phyloP scores from a whole-genome alignment of 495 filamentous ascomycete genomes.

The Aspergillus affinis region DNA sequence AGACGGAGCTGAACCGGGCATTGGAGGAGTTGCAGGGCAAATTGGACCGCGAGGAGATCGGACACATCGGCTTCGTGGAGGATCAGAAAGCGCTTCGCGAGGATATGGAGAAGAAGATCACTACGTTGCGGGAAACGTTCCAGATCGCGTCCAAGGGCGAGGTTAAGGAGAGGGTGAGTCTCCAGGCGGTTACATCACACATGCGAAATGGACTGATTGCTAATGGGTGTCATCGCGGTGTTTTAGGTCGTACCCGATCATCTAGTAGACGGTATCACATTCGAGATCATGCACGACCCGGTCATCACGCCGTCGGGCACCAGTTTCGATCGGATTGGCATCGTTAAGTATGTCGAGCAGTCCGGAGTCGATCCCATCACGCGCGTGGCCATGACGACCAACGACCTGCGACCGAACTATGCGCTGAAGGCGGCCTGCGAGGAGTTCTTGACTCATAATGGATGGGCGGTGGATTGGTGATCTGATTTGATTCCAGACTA shows the following conservation, averaged over 20 bases:
- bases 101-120: slow-evolving; percentile 50
- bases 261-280: slow-evolving; percentile 85
- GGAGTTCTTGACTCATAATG: slow-evolving; percentile 81
- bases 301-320: slow-evolving; percentile 84
- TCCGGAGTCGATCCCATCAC: slow-evolving; percentile 80
- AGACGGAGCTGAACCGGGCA: slow-evolving; percentile 54
- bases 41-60: slow-evolving; percentile 46
- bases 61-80: slow-evolving; percentile 44
- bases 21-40: slow-evolving; percentile 48
- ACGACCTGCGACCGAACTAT: slow-evolving; percentile 81
- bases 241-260: slow-evolving; percentile 75
- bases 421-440: slow-evolving; percentile 80
- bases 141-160: slow-evolving; percentile 56
- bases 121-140: slow-evolving; percentile 48
- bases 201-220: neutral
- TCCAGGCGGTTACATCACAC: neutral
- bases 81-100: slow-evolving; percentile 42
- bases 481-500: slow-evolving; percentile 12
- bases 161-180: slow-evolving; percentile 56
- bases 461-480: slow-evolving; percentile 93
- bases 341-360: slow-evolving; percentile 80
- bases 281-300: slow-evolving; percentile 90
- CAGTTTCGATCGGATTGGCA: slow-evolving; percentile 85
- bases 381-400: slow-evolving; percentile 63
- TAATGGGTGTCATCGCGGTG: slow-evolving; percentile 1